Base-by-base conservation (phyloP, 1,139 yeast genomes). In the Protomyces inundatus region DNA sequence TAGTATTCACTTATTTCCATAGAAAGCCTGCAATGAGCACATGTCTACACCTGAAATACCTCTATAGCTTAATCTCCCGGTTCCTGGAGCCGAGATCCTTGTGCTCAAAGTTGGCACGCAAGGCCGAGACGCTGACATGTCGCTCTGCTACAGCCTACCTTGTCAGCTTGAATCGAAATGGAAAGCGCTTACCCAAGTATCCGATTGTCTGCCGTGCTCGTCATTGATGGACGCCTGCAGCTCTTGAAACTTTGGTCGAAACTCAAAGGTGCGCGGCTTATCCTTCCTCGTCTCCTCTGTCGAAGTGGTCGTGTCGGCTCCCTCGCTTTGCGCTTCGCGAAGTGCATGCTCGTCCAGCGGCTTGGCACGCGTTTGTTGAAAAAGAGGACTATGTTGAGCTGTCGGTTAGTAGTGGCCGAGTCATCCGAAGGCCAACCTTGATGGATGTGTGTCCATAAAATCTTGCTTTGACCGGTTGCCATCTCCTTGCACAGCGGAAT, bases 401-500 rank as follows among this genome's bases (percentile, higher is more conserved):
- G 66, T 0, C 72, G 73, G 33, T 70, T 69, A n/a, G 61, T 39
- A 5, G 61, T 63, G 4, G 62, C 54, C 34, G 63, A 67, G 5
- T 66, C 69, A 54, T 67, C 68, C 16, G 72, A 81, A 14, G 81
- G 80, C 98, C 98, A 91, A 68, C 80, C 77, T 74, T 91, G 91
- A 66, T 84, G 79, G 64, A 93, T 84, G 33, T 95, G 91, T 1
- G 96, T 87, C 73, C 83, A 88, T 64, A 81, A 75, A 52, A 87
- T 82, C 70, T 82, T 85, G 0, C 52, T 40, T 50, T 96, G 87
- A 10, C 80, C 78, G 30, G 77, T 76, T 55, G 80, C 73, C 56
- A 88, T 77, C 0, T 79, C 76, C 6, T 80, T 79, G 23, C 79
- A 77, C 64, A 93, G 78, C 2, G 98, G 98, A 1, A 93, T 81